These are phyloP conservation scores for Cudoniella acicularis DNA, from an alignment of 495 filamentous ascomycete species.

Conservation along the genomic window DNA sequence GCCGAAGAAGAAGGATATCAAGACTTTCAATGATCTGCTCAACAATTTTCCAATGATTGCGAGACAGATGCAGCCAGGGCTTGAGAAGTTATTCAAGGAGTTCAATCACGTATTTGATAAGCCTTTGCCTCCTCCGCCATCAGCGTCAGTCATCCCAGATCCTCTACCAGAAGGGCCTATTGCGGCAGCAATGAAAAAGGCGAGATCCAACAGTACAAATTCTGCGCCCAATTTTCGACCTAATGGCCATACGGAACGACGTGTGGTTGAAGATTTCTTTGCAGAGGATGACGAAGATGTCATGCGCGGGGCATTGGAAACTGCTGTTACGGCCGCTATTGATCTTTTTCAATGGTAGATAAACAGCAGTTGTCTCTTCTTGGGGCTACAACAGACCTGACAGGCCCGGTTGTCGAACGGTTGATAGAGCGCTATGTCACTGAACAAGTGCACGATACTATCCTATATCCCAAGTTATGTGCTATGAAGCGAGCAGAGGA, in stretches of 20 bases:
- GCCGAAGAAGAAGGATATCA: slow-evolving; percentile 82
- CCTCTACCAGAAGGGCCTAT: slow-evolving; percentile 48
- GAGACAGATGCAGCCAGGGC: slow-evolving; percentile 88
- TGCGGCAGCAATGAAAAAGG: slow-evolving; percentile 45
- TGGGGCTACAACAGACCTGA: slow-evolving; percentile 89
- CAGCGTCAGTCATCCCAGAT: slow-evolving; percentile 50
- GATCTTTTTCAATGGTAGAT: slow-evolving; percentile 95
- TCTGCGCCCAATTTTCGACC: slow-evolving; percentile 25
- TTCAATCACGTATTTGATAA: slow-evolving; percentile 84
- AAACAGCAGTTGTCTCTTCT: slow-evolving; percentile 91
- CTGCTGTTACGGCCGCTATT: slow-evolving; percentile 86
- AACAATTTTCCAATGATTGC: slow-evolving; percentile 96
- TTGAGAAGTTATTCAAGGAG: slow-evolving; percentile 87
- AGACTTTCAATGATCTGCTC: slow-evolving; percentile 84
- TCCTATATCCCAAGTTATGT: slow-evolving; percentile 80
- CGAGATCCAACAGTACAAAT: slow-evolving; percentile 41
- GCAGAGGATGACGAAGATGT: slow-evolving; percentile 83
- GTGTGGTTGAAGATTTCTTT: slow-evolving; percentile 38
- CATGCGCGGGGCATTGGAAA: slow-evolving; percentile 83
- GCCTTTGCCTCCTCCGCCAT: slow-evolving; percentile 74
- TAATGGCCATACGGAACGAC: slow-evolving; percentile 19
- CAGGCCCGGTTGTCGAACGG: slow-evolving; percentile 85
- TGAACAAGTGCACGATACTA: slow-evolving; percentile 85
- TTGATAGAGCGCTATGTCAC: slow-evolving; percentile 93
- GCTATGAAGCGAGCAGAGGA: slow-evolving; percentile 77